Evolutionary conservation across 441 rosid genomes (phyloP).

Genomic region (Arabidopsis hybrid): DNA sequence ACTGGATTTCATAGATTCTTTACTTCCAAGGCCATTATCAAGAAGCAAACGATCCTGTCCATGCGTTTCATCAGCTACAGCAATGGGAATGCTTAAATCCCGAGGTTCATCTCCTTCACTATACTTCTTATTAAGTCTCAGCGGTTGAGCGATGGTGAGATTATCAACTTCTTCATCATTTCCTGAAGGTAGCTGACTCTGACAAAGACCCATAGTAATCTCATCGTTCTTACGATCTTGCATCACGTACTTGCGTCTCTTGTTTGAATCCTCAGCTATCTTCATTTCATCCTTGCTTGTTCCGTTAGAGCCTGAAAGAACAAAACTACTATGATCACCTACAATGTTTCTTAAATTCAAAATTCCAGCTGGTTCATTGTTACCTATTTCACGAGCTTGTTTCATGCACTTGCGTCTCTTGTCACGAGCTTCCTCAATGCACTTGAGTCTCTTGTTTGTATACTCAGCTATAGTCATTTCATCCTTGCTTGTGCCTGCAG

Average conservation of each 20-base stretch:
- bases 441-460: neutral
- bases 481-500: neutral
- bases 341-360: neutral
- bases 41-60: conserved; percentile 11
- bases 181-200: neutral
- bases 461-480: neutral
- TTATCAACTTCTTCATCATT: conserved; percentile 6
- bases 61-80: neutral
- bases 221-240: conserved; percentile 8
- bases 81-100: neutral
- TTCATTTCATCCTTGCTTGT: neutral
- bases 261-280: neutral
- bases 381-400: neutral
- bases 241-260: conserved; percentile 5
- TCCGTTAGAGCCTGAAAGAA: conserved; percentile 14
- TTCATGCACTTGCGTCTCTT: conserved; percentile 24
- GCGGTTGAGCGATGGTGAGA: neutral
- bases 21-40: neutral
- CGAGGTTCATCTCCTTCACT: neutral
- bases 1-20: neutral
- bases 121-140: neutral
- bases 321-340: neutral
- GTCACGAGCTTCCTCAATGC: neutral
- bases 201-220: neutral
- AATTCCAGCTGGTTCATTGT: neutral